Conservation (phyloP, 2,329 filamentous ascomycete species). For the Neurospora crassa region DNA sequence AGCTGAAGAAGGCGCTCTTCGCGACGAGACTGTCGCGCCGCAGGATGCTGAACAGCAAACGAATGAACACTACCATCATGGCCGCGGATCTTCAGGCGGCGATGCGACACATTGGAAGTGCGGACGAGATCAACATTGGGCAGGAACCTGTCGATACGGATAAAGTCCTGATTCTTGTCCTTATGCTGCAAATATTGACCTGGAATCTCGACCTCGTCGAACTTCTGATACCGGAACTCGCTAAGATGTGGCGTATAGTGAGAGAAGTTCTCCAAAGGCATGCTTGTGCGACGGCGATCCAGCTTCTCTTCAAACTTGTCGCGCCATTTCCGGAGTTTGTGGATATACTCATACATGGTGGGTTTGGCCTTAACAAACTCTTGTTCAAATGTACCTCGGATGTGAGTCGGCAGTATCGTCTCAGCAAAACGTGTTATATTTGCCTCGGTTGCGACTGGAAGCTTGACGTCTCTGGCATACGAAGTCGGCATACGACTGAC, state of each 20-base stretch:
- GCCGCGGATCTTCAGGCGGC: constrained; percentile 88
- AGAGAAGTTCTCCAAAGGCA: constrained; percentile 58
- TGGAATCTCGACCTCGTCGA: constrained; percentile 96
- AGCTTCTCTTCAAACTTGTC: constrained; percentile 98
- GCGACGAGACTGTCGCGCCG: constrained; percentile 80
- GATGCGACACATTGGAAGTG: constrained; percentile 82
- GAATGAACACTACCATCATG: constrained; percentile 96
- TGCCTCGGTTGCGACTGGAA: constrained; percentile 81
- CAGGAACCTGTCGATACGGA: constrained; percentile 93
- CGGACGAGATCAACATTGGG: constrained; percentile 90
- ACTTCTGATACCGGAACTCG: constrained; percentile 95
- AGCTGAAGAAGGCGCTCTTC: constrained; percentile 94
- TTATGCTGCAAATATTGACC: constrained; percentile 96
- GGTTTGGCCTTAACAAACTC: constrained; percentile 94
- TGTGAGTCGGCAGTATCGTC: constrained; percentile 88
- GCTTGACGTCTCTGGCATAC: constrained; percentile 83
- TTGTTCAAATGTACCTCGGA: constrained; percentile 92
- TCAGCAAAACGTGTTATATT: constrained; percentile 97
- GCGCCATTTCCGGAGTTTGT: constrained; percentile 89
- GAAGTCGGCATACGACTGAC: constrained; percentile 78
- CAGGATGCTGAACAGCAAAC: constrained; percentile 93
- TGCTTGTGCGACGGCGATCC: constrained; percentile 65
- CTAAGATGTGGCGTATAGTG: constrained; percentile 79
- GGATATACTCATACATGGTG: constrained; percentile 97
- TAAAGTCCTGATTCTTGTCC: constrained; percentile 98